These are phyloP conservation scores for Paecilomyces niveus DNA, from an alignment of 2,329 filamentous ascomycete species.

Conservation along the genomic window DNA sequence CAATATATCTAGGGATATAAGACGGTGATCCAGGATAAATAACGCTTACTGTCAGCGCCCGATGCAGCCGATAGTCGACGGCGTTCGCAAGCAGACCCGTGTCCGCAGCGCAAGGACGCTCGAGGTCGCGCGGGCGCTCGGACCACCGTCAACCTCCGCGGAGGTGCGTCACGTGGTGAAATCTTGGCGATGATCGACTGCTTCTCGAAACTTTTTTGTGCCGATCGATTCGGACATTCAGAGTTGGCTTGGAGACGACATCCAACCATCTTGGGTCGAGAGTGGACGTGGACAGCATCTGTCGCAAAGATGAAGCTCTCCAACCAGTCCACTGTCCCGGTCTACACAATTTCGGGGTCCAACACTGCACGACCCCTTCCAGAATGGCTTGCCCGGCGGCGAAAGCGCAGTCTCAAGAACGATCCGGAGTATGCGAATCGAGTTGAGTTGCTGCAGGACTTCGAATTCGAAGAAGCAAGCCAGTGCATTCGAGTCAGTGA, in stretches of 20 bases:
- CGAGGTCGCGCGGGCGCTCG: slow-evolving; percentile 4
- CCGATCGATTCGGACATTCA: slow-evolving; percentile 1
- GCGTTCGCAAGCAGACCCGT: background rate
- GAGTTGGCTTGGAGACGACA: background rate
- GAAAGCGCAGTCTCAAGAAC: slow-evolving; percentile 86
- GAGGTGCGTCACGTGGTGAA: slow-evolving; percentile 9
- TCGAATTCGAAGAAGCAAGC: slow-evolving; percentile 95
- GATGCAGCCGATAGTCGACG: background rate
- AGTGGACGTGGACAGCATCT: background rate
- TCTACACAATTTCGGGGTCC: slow-evolving; percentile 92
- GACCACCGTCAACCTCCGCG: slow-evolving; percentile 3
- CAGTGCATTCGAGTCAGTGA: slow-evolving; percentile 83
- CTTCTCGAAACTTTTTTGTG: slow-evolving; percentile 7
- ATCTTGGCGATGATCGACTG: slow-evolving; percentile 5
- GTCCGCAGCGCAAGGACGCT: background rate
- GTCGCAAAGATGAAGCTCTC: slow-evolving; percentile 39
- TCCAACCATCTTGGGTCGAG: background rate
- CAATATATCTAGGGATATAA: background rate
- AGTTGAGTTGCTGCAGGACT: slow-evolving; percentile 92
- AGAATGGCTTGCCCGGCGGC: slow-evolving; percentile 86
- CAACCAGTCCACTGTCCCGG: slow-evolving; percentile 71
- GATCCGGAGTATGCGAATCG: slow-evolving; percentile 90
- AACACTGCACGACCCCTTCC: slow-evolving; percentile 81
- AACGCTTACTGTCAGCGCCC: background rate
- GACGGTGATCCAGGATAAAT: background rate